phyloP scores from a whole-genome alignment of 164 flowering plant genomes.

The Echeveria elegans region DNA sequence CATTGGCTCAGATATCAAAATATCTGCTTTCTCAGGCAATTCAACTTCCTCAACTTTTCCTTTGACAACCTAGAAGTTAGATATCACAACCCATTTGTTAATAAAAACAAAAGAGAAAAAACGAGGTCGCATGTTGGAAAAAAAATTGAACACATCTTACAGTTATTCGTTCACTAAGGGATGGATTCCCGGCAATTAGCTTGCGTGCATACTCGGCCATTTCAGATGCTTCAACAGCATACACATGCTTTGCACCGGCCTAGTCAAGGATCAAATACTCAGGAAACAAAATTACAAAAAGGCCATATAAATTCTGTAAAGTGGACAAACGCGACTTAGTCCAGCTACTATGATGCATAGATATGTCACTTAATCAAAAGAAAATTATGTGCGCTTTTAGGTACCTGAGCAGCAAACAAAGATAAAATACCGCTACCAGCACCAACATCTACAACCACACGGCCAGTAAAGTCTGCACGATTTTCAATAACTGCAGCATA shows the following conservation, averaged over 20 bases:
- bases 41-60: conserved; percentile 98
- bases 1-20: conserved; percentile 98
- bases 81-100: conserved; percentile 7
- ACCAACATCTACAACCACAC: too few species aligned
- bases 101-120: background rate
- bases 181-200: conserved; percentile 88
- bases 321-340: too few species aligned
- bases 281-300: background rate
- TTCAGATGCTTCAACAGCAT: conserved; percentile 99
- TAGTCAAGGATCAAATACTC: conserved; percentile 13
- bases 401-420: conserved; percentile 97
- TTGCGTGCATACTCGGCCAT: conserved; percentile 95
- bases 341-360: too few species aligned
- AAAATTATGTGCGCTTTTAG: background rate
- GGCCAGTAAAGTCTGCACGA: conserved; percentile 69
- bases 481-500: conserved; percentile 95
- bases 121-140: background rate
- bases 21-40: conserved; percentile 97
- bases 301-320: background rate
- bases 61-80: conserved; percentile 56
- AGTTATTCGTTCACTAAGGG: conserved; percentile 61
- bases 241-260: conserved; percentile 99
- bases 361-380: background rate
- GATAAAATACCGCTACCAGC: conserved; percentile 88
- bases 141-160: conserved; percentile 24